Conservation (phyloP, 2,329 filamentous ascomycete species). For the Colletotrichum siamense region DNA sequence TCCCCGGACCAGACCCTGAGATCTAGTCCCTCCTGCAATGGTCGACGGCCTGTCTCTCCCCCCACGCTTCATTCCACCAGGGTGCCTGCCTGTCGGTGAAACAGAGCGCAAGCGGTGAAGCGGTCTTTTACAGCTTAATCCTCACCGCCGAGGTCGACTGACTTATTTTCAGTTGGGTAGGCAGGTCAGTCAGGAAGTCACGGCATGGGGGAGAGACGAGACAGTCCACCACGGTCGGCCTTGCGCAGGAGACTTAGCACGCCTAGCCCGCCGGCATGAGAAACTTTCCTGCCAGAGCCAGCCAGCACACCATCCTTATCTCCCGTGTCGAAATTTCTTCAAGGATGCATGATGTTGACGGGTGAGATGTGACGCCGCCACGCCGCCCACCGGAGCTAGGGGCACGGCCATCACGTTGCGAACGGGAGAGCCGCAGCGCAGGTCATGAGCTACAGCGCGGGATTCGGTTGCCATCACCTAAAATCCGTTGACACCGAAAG, state of each 20-base stretch:
- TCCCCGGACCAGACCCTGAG: not conserved
- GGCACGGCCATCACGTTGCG: not conserved
- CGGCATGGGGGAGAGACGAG: not conserved
- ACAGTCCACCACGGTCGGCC: not conserved
- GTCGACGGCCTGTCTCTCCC: not conserved
- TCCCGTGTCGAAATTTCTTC: not conserved
- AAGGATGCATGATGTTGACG: not conserved
- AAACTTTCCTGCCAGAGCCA: not conserved
- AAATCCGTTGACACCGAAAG: not conserved
- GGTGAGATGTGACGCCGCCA: not conserved
- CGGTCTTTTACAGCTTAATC: not conserved
- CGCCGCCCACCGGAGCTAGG: not conserved
- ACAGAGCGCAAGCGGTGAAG: conserved; percentile 19
- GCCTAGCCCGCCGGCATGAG: not conserved
- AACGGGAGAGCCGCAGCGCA: not conserved
- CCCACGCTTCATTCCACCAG: conserved; percentile 11
- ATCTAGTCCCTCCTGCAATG: not conserved
- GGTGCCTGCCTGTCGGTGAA: conserved; percentile 15
- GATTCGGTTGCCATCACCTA: not conserved
- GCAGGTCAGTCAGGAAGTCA: not conserved
- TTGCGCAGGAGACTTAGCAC: not conserved
- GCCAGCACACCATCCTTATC: not conserved
- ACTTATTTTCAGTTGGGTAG: not conserved
- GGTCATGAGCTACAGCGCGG: not conserved
- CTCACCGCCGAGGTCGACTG: conserved; percentile 5